Percentiles rank a stretch among this genome's conserved stretches.
phyloP scores from a whole-genome alignment of 352 stramenopile genomes.

The Phytophthora lateralis region DNA sequence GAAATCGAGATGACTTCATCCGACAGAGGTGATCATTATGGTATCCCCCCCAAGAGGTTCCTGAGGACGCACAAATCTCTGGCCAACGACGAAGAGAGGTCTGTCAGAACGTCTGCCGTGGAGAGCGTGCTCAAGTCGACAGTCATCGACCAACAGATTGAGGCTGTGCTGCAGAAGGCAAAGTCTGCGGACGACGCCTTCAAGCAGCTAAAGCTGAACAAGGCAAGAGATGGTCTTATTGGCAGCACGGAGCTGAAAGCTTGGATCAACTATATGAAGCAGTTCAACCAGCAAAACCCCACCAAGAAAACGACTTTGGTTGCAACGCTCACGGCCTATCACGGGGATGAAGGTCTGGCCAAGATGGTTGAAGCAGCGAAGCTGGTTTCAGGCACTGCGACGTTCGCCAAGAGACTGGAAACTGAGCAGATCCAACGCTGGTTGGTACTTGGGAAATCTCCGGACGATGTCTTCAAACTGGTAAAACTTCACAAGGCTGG shows the following conservation, averaged over 20 bases:
- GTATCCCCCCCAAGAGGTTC: neutral
- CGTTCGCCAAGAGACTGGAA: conserved; percentile 11
- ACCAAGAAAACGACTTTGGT: conserved; percentile 4
- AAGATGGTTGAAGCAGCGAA: conserved; percentile 1
- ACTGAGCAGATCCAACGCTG: conserved; percentile 15
- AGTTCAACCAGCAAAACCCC: neutral
- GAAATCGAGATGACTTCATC: neutral
- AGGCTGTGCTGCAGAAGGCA: neutral
- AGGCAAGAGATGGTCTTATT: neutral
- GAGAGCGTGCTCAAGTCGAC: neutral
- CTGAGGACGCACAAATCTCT: neutral
- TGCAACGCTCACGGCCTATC: neutral
- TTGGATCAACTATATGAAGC: conserved; percentile 4
- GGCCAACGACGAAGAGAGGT: neutral
- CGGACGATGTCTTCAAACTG: conserved; percentile 13
- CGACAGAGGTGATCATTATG: neutral
- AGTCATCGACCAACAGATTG: neutral
- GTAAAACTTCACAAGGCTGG: conserved; percentile 7
- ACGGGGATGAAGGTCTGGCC: conserved; percentile 7
- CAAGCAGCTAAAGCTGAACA: conserved; percentile 1
- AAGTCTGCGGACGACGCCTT: neutral
- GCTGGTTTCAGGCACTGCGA: neutral
- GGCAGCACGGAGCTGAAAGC: neutral
- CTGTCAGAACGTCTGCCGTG: neutral
- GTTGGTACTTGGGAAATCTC: conserved; percentile 2